These are phyloP conservation scores for Trichothecium sympodiale DNA, from an alignment of 2,329 filamentous ascomycete genomes.

Conservation along the genomic window DNA sequence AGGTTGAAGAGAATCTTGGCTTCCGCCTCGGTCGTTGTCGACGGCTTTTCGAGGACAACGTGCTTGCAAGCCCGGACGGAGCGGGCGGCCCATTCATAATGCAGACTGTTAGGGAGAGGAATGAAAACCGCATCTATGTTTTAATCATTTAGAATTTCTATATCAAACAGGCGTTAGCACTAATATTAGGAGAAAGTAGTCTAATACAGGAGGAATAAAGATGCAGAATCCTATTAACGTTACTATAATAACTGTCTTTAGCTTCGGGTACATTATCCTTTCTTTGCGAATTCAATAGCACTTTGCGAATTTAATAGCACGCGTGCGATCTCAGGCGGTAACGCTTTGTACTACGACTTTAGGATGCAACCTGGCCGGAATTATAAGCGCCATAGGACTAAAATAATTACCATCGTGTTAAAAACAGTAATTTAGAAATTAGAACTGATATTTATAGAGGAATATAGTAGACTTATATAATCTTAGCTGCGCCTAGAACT, in stretches of 20 bases:
- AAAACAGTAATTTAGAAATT: constrained; percentile 2
- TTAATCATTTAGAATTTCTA: constrained; percentile 17
- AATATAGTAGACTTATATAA: constrained; percentile 18
- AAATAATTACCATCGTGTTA: too few relatives aligned
- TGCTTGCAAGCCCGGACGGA: constrained; percentile 34
- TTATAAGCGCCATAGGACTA: constrained; percentile 31
- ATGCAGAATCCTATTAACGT: too few relatives aligned
- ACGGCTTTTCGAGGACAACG: constrained; percentile 44
- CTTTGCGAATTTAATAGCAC: constrained; percentile 37
- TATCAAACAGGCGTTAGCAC: not conserved
- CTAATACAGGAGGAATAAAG: not conserved
- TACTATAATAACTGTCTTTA: constrained; percentile 33
- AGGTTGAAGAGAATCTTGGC: constrained; percentile 31
- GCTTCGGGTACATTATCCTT: constrained; percentile 39
- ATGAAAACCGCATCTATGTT: constrained; percentile 36
- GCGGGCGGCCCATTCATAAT: constrained; percentile 32
- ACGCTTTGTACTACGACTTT: constrained; percentile 41
- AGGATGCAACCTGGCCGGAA: constrained; percentile 38
- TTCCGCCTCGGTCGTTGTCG: constrained; percentile 32
- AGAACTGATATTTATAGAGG: not conserved
- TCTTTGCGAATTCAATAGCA: too few relatives aligned
- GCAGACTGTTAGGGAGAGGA: constrained; percentile 29
- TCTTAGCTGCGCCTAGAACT: constrained; percentile 28
- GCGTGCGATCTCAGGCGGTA: constrained; percentile 35
- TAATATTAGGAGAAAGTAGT: not conserved